Percentiles rank a stretch among this genome's conserved stretches.
These are phyloP conservation scores for Cladosporium sp. DNA, from an alignment of 2,329 filamentous ascomycete species.

Conservation along the genomic window DNA sequence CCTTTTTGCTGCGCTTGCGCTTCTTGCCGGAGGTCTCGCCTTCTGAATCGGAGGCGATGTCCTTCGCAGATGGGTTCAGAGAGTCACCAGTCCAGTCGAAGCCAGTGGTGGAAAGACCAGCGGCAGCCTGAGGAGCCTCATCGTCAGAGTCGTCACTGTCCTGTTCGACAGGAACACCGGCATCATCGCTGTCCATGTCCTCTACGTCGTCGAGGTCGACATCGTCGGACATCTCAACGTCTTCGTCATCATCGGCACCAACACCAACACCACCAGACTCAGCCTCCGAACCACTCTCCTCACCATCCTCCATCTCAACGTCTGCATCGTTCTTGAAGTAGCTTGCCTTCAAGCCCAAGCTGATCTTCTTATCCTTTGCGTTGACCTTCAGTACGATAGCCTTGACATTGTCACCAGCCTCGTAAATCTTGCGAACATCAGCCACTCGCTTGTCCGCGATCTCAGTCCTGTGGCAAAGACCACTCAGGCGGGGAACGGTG, in stretches of 20 bases:
- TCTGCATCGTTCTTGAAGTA: conserved; percentile 61
- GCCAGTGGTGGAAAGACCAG: conserved; percentile 62
- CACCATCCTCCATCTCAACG: conserved; percentile 35
- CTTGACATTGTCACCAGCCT: conserved; percentile 88
- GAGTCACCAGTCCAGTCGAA: conserved; percentile 81
- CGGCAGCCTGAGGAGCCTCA: conserved; percentile 26
- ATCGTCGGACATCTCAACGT: conserved; percentile 24
- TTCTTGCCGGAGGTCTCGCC: conserved; percentile 46
- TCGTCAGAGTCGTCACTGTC: conserved; percentile 33
- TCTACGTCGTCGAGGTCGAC: conserved; percentile 43
- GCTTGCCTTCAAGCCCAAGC: conserved; percentile 86
- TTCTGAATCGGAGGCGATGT: conserved; percentile 50
- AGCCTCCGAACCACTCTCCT: conserved; percentile 29
- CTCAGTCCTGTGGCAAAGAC: conserved; percentile 85
- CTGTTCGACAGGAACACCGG: conserved; percentile 43
- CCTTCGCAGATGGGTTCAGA: conserved; percentile 49
- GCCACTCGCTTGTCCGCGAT: conserved; percentile 80
- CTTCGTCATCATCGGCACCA: conserved; percentile 30
- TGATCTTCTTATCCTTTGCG: conserved; percentile 68
- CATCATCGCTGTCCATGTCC: conserved; percentile 43
- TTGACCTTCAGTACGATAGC: conserved; percentile 81
- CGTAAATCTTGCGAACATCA: conserved; percentile 85
- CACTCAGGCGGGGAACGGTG: conserved; percentile 75
- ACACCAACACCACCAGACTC: conserved; percentile 21
- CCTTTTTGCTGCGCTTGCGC: conserved; percentile 68